Conservation (phyloP, 305 asterid species). For the Fraxinus xanthoxyloides region DNA sequence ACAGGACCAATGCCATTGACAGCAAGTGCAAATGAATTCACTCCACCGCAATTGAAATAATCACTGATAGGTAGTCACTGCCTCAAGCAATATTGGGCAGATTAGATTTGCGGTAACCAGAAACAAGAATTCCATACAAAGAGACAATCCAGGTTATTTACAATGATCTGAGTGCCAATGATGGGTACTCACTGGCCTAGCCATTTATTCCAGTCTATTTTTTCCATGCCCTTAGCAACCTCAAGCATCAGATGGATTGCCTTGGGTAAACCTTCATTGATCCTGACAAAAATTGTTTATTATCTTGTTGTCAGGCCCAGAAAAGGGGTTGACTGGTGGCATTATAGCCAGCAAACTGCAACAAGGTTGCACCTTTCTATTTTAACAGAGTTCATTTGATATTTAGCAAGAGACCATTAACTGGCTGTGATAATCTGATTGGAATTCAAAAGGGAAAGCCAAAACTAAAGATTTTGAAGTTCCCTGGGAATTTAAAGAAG, state of each 20-base stretch:
- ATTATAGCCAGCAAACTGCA: background rate
- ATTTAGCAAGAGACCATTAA: background rate
- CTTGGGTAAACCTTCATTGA: conserved; percentile 22
- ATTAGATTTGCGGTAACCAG: conserved; percentile 7
- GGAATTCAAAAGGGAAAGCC: background rate
- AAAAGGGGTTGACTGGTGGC: conserved; percentile 24
- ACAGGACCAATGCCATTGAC: background rate
- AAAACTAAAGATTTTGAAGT: background rate
- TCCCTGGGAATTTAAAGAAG: background rate
- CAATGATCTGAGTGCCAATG: conserved; percentile 20
- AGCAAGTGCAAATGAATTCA: background rate
- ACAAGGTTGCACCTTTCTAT: background rate
- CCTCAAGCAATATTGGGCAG: conserved; percentile 9
- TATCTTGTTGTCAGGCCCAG: conserved; percentile 40
- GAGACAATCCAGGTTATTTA: conserved; percentile 25
- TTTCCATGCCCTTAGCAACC: conserved; percentile 26
- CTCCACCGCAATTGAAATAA: conserved; percentile 3
- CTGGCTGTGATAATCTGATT: background rate
- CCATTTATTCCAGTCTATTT: conserved; percentile 21
- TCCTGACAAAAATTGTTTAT: conserved; percentile 35
- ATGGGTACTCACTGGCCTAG: conserved; percentile 16
- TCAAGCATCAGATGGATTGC: conserved; percentile 19
- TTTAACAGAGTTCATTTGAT: background rate
- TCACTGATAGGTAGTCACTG: conserved; percentile 7
- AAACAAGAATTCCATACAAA: background rate